Percentiles rank a stretch among this genome's conserved stretches.
phyloP scores from a whole-genome alignment of 2,329 filamentous ascomycete genomes.

The Aspergillus ibericus region DNA sequence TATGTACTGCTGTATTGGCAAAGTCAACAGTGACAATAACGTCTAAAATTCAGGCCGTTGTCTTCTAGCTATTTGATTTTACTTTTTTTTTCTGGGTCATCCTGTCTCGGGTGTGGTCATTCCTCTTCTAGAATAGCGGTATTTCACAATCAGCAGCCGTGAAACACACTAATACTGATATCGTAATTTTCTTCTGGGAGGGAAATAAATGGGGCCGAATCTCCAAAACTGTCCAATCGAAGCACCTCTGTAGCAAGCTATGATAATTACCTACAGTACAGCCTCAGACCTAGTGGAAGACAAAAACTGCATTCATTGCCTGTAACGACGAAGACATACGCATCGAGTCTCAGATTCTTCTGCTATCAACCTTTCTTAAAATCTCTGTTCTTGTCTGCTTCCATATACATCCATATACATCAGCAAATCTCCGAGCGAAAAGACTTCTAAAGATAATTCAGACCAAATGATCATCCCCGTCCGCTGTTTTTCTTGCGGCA shows the following conservation, averaged over 20 bases:
- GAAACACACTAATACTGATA: not conserved
- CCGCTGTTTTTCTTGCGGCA: conserved; percentile 98
- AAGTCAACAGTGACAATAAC: not conserved
- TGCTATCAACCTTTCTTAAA: not conserved
- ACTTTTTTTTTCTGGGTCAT: not conserved
- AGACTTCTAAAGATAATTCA: not conserved
- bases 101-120: not conserved
- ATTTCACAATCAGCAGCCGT: not conserved
- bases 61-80: not conserved
- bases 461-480: conserved; percentile 90
- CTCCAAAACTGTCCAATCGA: not conserved
- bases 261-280: too few relatives aligned
- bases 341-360: not conserved
- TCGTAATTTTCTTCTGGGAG: not conserved
- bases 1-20: not conserved
- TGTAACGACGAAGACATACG: not conserved
- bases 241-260: not conserved
- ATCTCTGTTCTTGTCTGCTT: not conserved
- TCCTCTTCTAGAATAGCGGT: not conserved
- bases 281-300: not conserved
- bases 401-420: not conserved
- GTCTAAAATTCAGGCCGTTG: not conserved
- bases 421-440: not conserved
- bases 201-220: not conserved
- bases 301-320: not conserved